Base-by-base conservation (phyloP, 2,329 filamentous ascomycete species). In the Penicillium sclerotiorum region DNA sequence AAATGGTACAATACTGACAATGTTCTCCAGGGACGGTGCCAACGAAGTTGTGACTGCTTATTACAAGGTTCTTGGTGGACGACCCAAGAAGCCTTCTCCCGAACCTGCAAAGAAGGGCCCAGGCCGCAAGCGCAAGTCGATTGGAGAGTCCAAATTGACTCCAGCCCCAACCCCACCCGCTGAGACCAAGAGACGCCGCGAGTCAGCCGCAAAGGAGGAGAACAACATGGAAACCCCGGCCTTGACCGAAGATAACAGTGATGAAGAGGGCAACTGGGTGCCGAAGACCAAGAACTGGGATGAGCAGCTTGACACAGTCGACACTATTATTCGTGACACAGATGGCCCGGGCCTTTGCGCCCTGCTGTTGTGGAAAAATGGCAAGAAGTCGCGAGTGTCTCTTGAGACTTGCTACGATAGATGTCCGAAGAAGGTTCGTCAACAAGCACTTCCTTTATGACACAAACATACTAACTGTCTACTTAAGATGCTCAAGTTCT, bases 401-500 rank as follows among this genome's bases (percentile, higher is more conserved):
- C 66, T 76, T 42, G 61, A 71, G 20, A 64, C 61, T 21, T 72
- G 72, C 54, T 76, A 76, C 48, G 64, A 72, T 21, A 72, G 64
- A 45, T 77, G 74, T 49, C 76, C 76, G 1, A 57, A 61, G 49
- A 69, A 70, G 60, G 73, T 72, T 62, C 57, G 61, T 53, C 17
- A 20, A 9, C 3, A 13, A 33, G 52, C 45, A 8, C 8, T 15
- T 7, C 6, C 49, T 17, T 8, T 13, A 35, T 13, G 20, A 21
- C 18, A n/a, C 18, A 25, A 12, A 6, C 8, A 42, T 43, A 45
- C 48, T 65, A 44, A 66, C 49, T 1, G 12, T 36, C 8, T 12
- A 37, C 13, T 8, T 45, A n/a, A 76, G 68, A 77, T 79, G 75
- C 69, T 78, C 9, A 63, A 70, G 49, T 79, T 78, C 46, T 79